Percentiles rank a stretch among this genome's conserved stretches.
phyloP scores from a whole-genome alignment of 2,329 filamentous ascomycete genomes.

The Zelopaecilomyces penicillatus region DNA sequence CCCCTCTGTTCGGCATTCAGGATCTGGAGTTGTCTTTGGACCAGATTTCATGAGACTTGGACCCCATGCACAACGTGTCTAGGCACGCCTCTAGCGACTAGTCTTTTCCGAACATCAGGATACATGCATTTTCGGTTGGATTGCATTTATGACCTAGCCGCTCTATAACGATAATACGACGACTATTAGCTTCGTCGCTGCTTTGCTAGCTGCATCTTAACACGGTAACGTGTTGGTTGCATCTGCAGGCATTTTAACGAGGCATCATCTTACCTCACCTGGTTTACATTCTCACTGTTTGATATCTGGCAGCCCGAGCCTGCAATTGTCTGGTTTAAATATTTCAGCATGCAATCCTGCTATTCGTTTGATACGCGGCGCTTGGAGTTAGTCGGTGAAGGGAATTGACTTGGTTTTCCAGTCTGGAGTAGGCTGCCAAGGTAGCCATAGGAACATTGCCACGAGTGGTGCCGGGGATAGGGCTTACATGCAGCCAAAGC shows the following conservation, averaged over 20 bases:
- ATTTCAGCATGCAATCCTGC: slow-evolving; percentile 25
- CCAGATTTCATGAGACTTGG: slow-evolving; percentile 28
- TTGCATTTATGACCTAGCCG: slow-evolving; percentile 17
- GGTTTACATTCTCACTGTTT: slow-evolving; percentile 22
- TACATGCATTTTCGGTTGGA: slow-evolving; percentile 20
- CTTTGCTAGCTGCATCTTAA: not conserved
- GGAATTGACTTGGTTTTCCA: slow-evolving; percentile 25
- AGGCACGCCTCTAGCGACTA: slow-evolving; percentile 5
- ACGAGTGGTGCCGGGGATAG: not conserved
- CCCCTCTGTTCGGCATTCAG: slow-evolving; percentile 44
- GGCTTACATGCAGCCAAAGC: slow-evolving; percentile 1
- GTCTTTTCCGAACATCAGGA: slow-evolving; percentile 17
- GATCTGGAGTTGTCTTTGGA: slow-evolving; percentile 43
- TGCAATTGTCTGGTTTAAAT: slow-evolving; percentile 24
- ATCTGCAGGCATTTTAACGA: slow-evolving; percentile 13
- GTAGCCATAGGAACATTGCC: slow-evolving; percentile 11
- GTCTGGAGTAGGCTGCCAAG: slow-evolving; percentile 27
- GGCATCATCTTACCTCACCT: slow-evolving; percentile 12
- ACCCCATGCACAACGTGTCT: slow-evolving; percentile 2
- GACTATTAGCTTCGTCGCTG: slow-evolving; percentile 14
- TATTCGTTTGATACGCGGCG: slow-evolving; percentile 31
- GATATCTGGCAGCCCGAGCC: slow-evolving; percentile 16
- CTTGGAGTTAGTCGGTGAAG: slow-evolving; percentile 32
- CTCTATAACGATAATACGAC: slow-evolving; percentile 28
- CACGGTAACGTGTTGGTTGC: slow-evolving; percentile 14